Percentiles rank a stretch among this genome's conserved stretches.
phyloP scores from a whole-genome alignment of 768 basidiomycete species.

The Suillus discolor region DNA sequence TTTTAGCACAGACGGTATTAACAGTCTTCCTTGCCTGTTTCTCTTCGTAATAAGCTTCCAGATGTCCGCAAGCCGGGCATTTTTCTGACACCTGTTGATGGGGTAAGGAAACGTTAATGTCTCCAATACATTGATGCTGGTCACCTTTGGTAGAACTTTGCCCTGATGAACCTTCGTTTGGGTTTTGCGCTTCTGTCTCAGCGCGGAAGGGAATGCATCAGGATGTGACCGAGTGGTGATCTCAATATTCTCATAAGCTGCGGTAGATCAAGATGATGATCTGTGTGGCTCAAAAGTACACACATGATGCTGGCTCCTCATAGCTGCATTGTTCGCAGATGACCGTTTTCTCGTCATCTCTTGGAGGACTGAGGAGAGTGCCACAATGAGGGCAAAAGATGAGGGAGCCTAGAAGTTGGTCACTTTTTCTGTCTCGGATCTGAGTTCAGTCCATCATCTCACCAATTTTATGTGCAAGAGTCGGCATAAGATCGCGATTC shows the following conservation, averaged over 20 bases:
- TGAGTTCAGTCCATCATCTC: slow-evolving; percentile 16
- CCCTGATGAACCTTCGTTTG: slow-evolving; percentile 79
- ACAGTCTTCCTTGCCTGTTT: slow-evolving; percentile 61
- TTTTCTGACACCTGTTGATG: slow-evolving; percentile 76
- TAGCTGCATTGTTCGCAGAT: slow-evolving; percentile 88
- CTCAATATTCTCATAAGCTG: slow-evolving; percentile 91
- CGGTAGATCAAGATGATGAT: slow-evolving; percentile 4
- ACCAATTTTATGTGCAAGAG: slow-evolving; percentile 53
- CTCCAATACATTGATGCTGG: slow-evolving; percentile 38
- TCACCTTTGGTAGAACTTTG: slow-evolving; percentile 67
- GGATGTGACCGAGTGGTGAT: slow-evolving; percentile 91
- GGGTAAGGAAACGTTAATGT: background rate
- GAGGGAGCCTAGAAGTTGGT: slow-evolving; percentile 65
- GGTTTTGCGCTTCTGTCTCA: slow-evolving; percentile 88
- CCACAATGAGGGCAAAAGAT: slow-evolving; percentile 95
- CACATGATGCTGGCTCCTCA: slow-evolving; percentile 87
- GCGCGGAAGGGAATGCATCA: slow-evolving; percentile 89
- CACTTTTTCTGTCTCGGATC: background rate
- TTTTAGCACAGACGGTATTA: background rate
- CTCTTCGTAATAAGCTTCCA: slow-evolving; percentile 86
- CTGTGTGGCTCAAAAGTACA: slow-evolving; percentile 34
- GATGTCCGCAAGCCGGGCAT: slow-evolving; percentile 85
- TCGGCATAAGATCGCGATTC: slow-evolving; percentile 20
- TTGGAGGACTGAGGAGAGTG: slow-evolving; percentile 82
- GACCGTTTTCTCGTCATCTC: slow-evolving; percentile 71